Conservation (phyloP, 352 stramenopile species). For the Pythium pectinolyticum region DNA sequence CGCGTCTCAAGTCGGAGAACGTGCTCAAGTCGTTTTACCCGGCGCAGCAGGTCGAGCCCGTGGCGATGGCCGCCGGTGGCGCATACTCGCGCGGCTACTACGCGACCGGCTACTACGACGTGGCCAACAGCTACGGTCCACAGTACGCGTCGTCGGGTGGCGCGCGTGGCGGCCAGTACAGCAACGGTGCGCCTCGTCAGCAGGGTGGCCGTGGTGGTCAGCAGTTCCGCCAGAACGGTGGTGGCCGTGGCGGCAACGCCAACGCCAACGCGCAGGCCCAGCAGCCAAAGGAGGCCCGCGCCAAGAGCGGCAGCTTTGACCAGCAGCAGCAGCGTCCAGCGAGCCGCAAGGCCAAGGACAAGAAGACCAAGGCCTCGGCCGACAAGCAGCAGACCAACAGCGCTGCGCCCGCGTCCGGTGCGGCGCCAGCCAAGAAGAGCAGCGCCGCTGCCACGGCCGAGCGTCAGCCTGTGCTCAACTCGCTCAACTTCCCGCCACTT, state of each 20-base stretch:
- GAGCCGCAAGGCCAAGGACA: slow-evolving; percentile 67
- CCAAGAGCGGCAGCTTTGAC: slow-evolving; percentile 63
- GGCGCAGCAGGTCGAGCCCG: slow-evolving; percentile 54
- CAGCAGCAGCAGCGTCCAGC: slow-evolving; percentile 35
- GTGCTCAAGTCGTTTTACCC: slow-evolving; percentile 91
- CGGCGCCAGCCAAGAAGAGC: slow-evolving; percentile 34
- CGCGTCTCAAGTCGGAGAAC: slow-evolving; percentile 92
- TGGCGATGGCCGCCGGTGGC: slow-evolving; percentile 41
- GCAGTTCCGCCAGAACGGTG: slow-evolving; percentile 35
- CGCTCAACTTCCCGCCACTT: slow-evolving; percentile 81
- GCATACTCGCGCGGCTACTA: slow-evolving; percentile 55
- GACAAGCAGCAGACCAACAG: slow-evolving; percentile 35
- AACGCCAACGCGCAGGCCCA: slow-evolving; percentile 24
- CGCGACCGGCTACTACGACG: slow-evolving; percentile 69
- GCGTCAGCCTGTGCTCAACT: slow-evolving; percentile 77
- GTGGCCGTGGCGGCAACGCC: slow-evolving; percentile 30
- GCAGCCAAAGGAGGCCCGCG: slow-evolving; percentile 42
- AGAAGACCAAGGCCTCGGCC: slow-evolving; percentile 43
- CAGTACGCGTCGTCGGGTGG: slow-evolving; percentile 49
- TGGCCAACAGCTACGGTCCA: slow-evolving; percentile 47
- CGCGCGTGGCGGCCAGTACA: slow-evolving; percentile 37
- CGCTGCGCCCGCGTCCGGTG: slow-evolving; percentile 13
- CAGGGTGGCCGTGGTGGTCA: slow-evolving; percentile 26
- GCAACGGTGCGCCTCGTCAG: slow-evolving; percentile 37
- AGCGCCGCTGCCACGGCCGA: slow-evolving; percentile 31